These are phyloP conservation scores for Pythium folliculosum DNA, from an alignment of 352 stramenopile genomes.

Conservation along the genomic window DNA sequence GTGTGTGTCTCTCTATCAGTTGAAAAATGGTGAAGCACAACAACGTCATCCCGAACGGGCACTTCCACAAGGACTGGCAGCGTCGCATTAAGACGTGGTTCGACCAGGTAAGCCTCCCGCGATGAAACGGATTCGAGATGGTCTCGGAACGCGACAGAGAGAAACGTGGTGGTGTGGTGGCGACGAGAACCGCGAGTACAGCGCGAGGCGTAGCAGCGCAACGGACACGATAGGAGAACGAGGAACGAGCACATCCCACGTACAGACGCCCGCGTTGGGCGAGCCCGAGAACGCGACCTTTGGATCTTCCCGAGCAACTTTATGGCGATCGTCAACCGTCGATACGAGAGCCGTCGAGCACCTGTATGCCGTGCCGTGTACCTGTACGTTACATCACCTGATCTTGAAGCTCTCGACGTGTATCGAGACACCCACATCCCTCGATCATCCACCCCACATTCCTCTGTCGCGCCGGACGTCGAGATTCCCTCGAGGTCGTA, in stretches of 20 bases:
- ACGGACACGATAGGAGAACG: background rate
- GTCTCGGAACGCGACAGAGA: background rate
- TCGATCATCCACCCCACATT: too few relatives aligned
- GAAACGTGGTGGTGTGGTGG: background rate
- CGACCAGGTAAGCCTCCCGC: slow-evolving; percentile 79
- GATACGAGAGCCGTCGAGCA: too few relatives aligned
- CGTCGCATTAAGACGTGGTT: slow-evolving; percentile 97
- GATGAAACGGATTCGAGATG: too few relatives aligned
- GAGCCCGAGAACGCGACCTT: background rate
- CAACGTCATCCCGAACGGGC: slow-evolving; percentile 99
- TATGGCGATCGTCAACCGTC: background rate
- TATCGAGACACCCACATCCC: too few relatives aligned
- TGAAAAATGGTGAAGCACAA: slow-evolving; percentile 99
- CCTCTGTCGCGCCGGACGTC: background rate
- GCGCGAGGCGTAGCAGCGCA: background rate
- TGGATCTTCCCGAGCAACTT: background rate
- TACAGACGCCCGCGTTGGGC: background rate
- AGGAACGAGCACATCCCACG: background rate
- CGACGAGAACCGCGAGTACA: background rate
- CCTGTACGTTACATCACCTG: too few relatives aligned
- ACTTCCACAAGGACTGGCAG: slow-evolving; percentile 99
- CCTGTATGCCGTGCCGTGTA: too few relatives aligned
- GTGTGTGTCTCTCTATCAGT: slow-evolving; percentile 27
- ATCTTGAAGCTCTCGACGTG: too few relatives aligned
- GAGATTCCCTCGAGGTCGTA: background rate